Evolutionary conservation across 192 early-diverging fungal species (phyloP).

Genomic region (Coemansia sp.): DNA sequence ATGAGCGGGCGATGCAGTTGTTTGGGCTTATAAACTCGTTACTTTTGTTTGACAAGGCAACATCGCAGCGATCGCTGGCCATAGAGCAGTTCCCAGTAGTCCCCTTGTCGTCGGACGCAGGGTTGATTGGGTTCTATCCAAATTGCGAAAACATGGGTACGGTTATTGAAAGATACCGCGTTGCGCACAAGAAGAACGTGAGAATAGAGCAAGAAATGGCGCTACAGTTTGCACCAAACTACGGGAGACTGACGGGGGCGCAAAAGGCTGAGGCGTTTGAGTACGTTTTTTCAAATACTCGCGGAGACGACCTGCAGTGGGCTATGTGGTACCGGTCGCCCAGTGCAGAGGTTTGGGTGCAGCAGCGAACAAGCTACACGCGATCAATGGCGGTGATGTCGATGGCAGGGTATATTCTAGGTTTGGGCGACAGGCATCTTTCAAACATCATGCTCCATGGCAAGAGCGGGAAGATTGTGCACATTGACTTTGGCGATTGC

Average conservation of each 20-base stretch:
- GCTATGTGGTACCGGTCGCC: constrained; percentile 94
- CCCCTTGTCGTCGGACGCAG: constrained; percentile 92
- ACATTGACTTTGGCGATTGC: constrained; percentile 98
- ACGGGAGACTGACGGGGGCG: constrained; percentile 80
- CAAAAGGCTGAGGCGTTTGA: constrained; percentile 98
- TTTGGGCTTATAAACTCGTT: constrained; percentile 97
- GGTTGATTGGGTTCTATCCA: constrained; percentile 91
- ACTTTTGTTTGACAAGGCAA: constrained; percentile 77
- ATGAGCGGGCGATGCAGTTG: constrained; percentile 98
- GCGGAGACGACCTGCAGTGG: constrained; percentile 89
- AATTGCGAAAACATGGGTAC: constrained; percentile 87
- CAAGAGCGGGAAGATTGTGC: constrained; percentile 88
- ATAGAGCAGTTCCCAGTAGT: constrained; percentile 91
- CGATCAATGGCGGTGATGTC: constrained; percentile 96
- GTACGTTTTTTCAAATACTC: constrained; percentile 84
- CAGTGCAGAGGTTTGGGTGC: constrained; percentile 95
- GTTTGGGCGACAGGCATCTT: constrained; percentile 94
- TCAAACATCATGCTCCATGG: constrained; percentile 93
- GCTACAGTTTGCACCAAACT: constrained; percentile 86
- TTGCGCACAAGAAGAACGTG: constrained; percentile 74
- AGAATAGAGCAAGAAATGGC: constrained; percentile 90
- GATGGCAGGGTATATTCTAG: constrained; percentile 98
- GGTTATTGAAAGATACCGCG: constrained; percentile 84
- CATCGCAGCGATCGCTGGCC: constrained; percentile 85
- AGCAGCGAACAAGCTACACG: constrained; percentile 93